Evolutionary conservation across 768 basidiomycete genomes (phyloP), one percentile per base, ranked within the genome.

Genomic region (Pholiota microspora): DNA sequence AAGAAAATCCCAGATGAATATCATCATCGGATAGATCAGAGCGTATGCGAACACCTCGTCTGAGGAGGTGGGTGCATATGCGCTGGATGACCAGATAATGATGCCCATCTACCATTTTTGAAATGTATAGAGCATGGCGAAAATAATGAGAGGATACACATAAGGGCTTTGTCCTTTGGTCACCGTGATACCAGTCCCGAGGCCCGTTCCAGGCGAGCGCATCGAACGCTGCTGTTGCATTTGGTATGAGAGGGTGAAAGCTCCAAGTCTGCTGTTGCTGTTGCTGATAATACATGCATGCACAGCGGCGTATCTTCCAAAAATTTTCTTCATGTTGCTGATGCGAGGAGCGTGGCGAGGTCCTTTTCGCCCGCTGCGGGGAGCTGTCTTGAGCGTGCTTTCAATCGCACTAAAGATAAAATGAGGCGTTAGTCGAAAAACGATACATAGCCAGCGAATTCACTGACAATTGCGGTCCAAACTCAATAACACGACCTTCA

Each of bases 381-480:
- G 29, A 98, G 77, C 57, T 94, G 89, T 62, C 92, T 80, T 10
- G 92, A 86, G 15, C 92, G 85, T 13, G 95, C 92, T 68, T 95
- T 96, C 58, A 98, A 75, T 13, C 95, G 90, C 60, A 98, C 91
- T 93, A 60, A 34, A 59, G 35, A 60, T 47, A 52, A 51, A 60
- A 56, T 23, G 51, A 60, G 40, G 56, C 15, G 61, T 57, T 32
- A 61, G 27, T 46, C 61, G 48, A 47, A 13, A 42, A 36, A 38
- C n/a, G 27, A 50, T 54, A 36, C 47, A 49, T 44, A 13, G 45
- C 25, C 4, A 50, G 25, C 21, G 35, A 45, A 32, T 46, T 25
- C 12, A 81, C 90, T 73, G 65, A 93, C 91, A 72, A 72, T 97
- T 98, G 18, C 96, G 86, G 72, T 99, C 96, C 58, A 96, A 80